These are phyloP conservation scores for Leptomonas pyrrhocoris DNA, from an alignment of 208 protist species.

Conservation along the genomic window DNA sequence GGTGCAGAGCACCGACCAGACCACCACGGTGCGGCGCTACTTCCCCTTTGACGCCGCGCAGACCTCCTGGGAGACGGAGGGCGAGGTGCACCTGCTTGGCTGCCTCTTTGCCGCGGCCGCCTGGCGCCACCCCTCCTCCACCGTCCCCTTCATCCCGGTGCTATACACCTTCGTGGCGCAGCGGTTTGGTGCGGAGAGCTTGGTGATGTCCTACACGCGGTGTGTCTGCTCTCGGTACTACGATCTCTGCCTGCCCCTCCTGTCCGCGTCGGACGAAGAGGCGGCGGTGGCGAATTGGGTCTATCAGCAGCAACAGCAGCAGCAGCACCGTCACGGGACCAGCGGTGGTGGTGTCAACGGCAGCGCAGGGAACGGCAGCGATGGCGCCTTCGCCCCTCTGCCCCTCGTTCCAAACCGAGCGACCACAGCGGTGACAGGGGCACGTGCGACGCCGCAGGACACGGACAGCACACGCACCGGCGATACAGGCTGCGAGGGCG, in stretches of 20 bases:
- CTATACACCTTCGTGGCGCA: constrained; percentile 56
- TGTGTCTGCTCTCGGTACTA: constrained; percentile 52
- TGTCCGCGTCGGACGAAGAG: constrained; percentile 14
- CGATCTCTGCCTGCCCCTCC: constrained; percentile 28
- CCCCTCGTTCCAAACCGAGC: neutral
- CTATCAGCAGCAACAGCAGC: constrained; percentile 13
- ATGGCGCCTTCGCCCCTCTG: neutral
- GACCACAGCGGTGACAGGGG: neutral
- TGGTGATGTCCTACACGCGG: constrained; percentile 51
- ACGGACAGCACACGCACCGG: constrained; percentile 8
- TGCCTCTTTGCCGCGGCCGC: constrained; percentile 69
- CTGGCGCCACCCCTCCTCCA: constrained; percentile 37
- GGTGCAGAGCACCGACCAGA: constrained; percentile 35
- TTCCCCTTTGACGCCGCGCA: constrained; percentile 64
- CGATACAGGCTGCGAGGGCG: constrained; percentile 3
- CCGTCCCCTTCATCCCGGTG: constrained; percentile 9
- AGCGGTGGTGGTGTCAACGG: neutral
- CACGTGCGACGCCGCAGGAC: constrained; percentile 6
- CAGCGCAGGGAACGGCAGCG: constrained; percentile 1
- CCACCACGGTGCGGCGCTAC: constrained; percentile 26
- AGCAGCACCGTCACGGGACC: constrained; percentile 7
- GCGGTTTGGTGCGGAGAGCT: constrained; percentile 59
- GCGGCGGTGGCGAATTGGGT: constrained; percentile 15
- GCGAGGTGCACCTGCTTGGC: constrained; percentile 82
- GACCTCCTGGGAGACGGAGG: constrained; percentile 77